phyloP scores from a whole-genome alignment of 1,139 yeast species.

The Schwanniomyces etchellsii region DNA sequence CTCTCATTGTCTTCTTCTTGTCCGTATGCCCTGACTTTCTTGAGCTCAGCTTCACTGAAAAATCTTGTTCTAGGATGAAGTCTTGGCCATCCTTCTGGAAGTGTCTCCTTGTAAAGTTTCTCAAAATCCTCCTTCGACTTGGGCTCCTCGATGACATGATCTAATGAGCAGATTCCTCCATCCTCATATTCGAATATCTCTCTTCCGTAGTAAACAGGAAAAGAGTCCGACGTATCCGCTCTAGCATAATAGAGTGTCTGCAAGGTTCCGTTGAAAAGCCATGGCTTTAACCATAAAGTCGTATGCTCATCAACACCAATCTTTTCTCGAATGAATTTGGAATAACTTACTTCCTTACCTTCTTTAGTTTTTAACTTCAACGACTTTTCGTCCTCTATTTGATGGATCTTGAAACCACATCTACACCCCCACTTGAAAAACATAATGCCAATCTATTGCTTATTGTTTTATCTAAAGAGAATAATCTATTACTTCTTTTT shows the following conservation, averaged over 20 bases:
- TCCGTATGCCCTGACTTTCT: conserved; percentile 18
- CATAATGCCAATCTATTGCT: not conserved
- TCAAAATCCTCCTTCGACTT: conserved; percentile 43
- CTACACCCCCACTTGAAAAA: conserved; percentile 33
- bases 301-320: conserved; percentile 22
- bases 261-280: conserved; percentile 46
- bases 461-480: not conserved
- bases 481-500: no score
- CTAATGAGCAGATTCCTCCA: conserved; percentile 70
- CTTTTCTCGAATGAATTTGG: conserved; percentile 17
- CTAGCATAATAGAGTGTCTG: conserved; percentile 68
- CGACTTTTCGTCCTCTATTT: conserved; percentile 14
- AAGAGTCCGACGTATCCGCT: conserved; percentile 46
- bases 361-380: conserved; percentile 13
- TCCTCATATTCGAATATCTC: conserved; percentile 56
- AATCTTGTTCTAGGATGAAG: conserved; percentile 77
- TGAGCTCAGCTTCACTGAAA: conserved; percentile 40
- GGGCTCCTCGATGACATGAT: conserved; percentile 60
- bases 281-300: conserved; percentile 55
- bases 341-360: conserved; percentile 12
- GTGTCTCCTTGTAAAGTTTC: conserved; percentile 43
- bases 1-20: conserved; percentile 24
- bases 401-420: conserved; percentile 27
- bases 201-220: conserved; percentile 71
- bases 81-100: conserved; percentile 67